Conservation (phyloP, 78 protist genomes). For the Dictyostelium capitatum region DNA sequence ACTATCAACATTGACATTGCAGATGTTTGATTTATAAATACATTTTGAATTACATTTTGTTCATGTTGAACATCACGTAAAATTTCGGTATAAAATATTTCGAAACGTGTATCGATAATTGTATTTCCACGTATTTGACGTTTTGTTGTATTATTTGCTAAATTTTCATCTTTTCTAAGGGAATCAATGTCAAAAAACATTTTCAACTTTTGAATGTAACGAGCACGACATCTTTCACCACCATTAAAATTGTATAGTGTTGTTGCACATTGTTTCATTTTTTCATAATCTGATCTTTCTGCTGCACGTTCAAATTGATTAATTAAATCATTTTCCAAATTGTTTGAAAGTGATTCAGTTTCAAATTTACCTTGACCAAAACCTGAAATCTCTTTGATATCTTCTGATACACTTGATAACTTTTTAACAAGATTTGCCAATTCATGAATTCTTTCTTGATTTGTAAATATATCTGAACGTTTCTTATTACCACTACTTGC, state of each 20-base stretch:
- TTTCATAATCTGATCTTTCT: conserved; percentile 56
- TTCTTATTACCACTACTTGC: neutral
- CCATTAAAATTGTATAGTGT: conserved; percentile 63
- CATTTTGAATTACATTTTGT: conserved; percentile 56
- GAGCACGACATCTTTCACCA: conserved; percentile 57
- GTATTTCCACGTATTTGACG: conserved; percentile 18
- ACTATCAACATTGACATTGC: conserved; percentile 66
- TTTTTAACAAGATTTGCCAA: conserved; percentile 62
- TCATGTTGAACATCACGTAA: conserved; percentile 49
- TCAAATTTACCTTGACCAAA: conserved; percentile 49
- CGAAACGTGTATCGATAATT: conserved; percentile 46
- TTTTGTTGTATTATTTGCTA: conserved; percentile 38
- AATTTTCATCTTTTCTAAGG: conserved; percentile 43
- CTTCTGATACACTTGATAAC: conserved; percentile 56
- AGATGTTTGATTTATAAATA: conserved; percentile 68
- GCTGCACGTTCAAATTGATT: conserved; percentile 72
- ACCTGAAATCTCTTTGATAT: conserved; percentile 53
- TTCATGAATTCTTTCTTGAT: conserved; percentile 60
- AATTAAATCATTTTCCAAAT: conserved; percentile 55
- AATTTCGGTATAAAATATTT: conserved; percentile 42
- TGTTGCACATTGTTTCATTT: conserved; percentile 73
- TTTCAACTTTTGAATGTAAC: conserved; percentile 56
- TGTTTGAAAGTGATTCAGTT: conserved; percentile 36
- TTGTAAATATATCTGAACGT: conserved; percentile 76
- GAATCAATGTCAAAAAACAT: conserved; percentile 64